Base-by-base conservation (phyloP, 2,329 filamentous ascomycete species). In the Paramyrothecium roridum region DNA sequence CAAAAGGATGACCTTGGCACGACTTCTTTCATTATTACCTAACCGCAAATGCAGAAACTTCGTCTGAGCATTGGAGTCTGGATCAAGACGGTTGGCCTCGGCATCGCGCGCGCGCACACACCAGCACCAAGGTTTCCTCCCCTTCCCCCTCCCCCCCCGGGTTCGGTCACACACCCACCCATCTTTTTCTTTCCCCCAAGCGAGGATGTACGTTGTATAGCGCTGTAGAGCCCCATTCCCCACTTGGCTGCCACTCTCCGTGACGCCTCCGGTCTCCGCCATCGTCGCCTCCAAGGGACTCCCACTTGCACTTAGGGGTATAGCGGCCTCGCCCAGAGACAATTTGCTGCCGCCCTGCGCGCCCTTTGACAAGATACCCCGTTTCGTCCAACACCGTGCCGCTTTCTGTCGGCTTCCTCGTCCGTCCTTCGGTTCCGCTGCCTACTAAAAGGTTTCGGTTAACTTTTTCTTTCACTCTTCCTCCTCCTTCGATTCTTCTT, bases 261-360 rank as follows among this genome's bases (percentile, higher is more conserved):
- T 43, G 37, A 43, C 37, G 37, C 37, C 37, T 43, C 37, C 37
- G 37, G 37, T 43, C 37, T 43, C 37, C 37, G 37, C 37, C 37
- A 43, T 43, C 37, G 37, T 43, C 37, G 37, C 37, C 37, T 16
- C 37, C 37, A 43, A 13, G 37, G 37, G 16, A 6, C 70, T 75
- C 26, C 69, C 69, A 81, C 78, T 77, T 82, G 79, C 79, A 79
- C 79, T 81, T 82, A 81, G 76, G 77, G 79, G 80, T 76, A 76
- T 81, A 81, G 79, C 69, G 64, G 62, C 61, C 56, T 59, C 56
- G 55, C 49, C 53, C 48, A 55, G 37, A 48, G 50, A 47, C 53
- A 26, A 48, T 48, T 30, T 48, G 33, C 43, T 53, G 37, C 10
- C 50, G 52, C 48, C 30, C 50, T 52, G 43, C 45, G 48, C 19